A percentile compares a stretch with the other conserved stretches of the same genome.
phyloP scores from a whole-genome alignment of 345 rosid species.

The Citrus cavaleriei region DNA sequence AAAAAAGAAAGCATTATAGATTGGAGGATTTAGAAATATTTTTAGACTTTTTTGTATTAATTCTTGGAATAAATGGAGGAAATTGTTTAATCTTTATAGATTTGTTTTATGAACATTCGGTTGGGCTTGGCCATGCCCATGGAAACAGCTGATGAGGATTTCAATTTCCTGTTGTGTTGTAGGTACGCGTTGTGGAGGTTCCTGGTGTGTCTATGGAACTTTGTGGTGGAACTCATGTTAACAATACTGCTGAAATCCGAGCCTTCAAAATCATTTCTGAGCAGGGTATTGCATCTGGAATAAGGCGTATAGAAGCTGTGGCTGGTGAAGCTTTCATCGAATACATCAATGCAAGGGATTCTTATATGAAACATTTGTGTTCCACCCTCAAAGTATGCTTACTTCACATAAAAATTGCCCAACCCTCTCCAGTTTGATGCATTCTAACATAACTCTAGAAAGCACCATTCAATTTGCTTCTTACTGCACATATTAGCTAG shows the following conservation, averaged over 20 bases:
- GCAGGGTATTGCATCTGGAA: slow-evolving; percentile 96
- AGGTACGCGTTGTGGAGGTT: slow-evolving; percentile 99
- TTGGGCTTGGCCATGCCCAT: not conserved
- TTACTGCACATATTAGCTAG: not conserved
- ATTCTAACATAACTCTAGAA: not conserved
- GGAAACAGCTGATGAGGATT: not conserved
- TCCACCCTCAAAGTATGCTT: slow-evolving; percentile 71
- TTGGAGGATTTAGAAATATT: not conserved
- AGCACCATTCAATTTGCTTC: not conserved
- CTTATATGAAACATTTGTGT: slow-evolving; percentile 74
- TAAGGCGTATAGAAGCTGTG: slow-evolving; percentile 91
- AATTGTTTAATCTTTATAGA: not conserved
- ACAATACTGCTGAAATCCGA: slow-evolving; percentile 82
- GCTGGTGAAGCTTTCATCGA: slow-evolving; percentile 95
- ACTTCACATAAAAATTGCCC: not conserved
- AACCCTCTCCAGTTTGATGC: not conserved
- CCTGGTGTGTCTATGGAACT: slow-evolving; percentile 99
- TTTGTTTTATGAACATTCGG: not conserved
- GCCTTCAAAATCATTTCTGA: slow-evolving; percentile 91
- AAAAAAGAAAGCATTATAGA: not conserved
- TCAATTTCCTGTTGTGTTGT: slow-evolving; percentile 8
- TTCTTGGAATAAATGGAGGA: not conserved
- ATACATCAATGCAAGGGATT: slow-evolving; percentile 74
- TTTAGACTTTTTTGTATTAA: not conserved
- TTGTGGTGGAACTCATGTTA: slow-evolving; percentile 97